A percentile compares a stretch with the other conserved stretches of the same genome.
phyloP scores from a whole-genome alignment of 495 filamentous ascomycete species.

The Hapsidospora chrysogenum region DNA sequence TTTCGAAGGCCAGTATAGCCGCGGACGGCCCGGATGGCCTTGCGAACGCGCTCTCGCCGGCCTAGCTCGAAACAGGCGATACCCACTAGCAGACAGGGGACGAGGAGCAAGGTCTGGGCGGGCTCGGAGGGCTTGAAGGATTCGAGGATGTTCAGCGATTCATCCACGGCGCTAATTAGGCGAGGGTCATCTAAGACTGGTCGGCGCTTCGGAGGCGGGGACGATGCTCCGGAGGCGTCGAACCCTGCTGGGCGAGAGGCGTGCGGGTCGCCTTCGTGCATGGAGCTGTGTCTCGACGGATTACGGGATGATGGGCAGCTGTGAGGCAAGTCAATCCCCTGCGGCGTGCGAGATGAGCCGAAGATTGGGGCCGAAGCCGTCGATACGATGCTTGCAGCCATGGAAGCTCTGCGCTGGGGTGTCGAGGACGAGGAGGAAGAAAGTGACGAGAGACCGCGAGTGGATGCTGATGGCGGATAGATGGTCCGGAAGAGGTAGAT shows the following conservation, averaged over 20 bases:
- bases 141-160: conserved; percentile 48
- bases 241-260: background rate
- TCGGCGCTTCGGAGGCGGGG: conserved; percentile 29
- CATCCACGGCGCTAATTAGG: conserved; percentile 60
- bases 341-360: conserved; percentile 21
- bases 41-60: conserved; percentile 53
- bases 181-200: conserved; percentile 35
- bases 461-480: conserved; percentile 35
- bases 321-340: no score
- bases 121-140: conserved; percentile 40
- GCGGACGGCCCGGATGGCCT: conserved; percentile 51
- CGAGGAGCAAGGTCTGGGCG: conserved; percentile 63
- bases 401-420: conserved; percentile 4
- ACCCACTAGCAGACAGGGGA: conserved; percentile 78
- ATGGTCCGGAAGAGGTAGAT: conserved; percentile 80
- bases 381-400: conserved; percentile 2
- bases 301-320: background rate
- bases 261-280: background rate
- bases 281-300: conserved; percentile 1
- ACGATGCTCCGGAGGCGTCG: conserved; percentile 15
- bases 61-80: conserved; percentile 57
- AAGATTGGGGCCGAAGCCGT: conserved; percentile 13
- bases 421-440: conserved; percentile 6
- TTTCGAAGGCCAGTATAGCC: conserved; percentile 70
- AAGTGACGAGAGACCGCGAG: conserved; percentile 11